Conservation (phyloP, 2,329 filamentous ascomycete species). For the Fusarium sp. region DNA sequence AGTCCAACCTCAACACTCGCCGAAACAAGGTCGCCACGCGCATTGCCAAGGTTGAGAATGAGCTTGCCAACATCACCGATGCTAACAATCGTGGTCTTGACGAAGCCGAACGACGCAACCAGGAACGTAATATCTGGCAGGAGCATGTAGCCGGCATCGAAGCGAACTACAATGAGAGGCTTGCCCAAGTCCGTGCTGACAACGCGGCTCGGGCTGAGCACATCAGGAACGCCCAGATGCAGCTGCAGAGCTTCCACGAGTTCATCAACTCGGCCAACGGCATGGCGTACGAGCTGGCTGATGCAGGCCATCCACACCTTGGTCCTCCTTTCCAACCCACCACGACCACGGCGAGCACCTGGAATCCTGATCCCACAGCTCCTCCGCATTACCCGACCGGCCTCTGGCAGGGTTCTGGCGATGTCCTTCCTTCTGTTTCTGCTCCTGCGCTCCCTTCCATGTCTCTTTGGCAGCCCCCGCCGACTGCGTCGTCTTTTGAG, state of each 20-base stretch:
- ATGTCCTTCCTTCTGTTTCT: slow-evolving; percentile 46
- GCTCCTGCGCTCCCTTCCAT: slow-evolving; percentile 46
- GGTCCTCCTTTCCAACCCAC: slow-evolving; percentile 40
- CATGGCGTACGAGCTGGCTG: slow-evolving; percentile 45
- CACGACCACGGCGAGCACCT: slow-evolving; percentile 37
- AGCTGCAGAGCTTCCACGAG: slow-evolving; percentile 47
- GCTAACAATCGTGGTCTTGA: slow-evolving; percentile 74
- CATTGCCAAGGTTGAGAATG: slow-evolving; percentile 77
- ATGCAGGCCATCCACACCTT: slow-evolving; percentile 39
- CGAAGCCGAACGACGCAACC: slow-evolving; percentile 69
- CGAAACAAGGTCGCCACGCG: slow-evolving; percentile 78
- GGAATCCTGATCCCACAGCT: slow-evolving; percentile 50
- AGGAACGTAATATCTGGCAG: slow-evolving; percentile 60
- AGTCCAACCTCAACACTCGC: slow-evolving; percentile 71
- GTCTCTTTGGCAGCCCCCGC: slow-evolving; percentile 50
- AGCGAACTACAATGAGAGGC: slow-evolving; percentile 56
- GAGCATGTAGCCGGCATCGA: slow-evolving; percentile 59
- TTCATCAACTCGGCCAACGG: slow-evolving; percentile 48
- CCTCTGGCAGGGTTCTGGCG: slow-evolving; percentile 51
- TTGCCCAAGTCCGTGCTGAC: slow-evolving; percentile 51
- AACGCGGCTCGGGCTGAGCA: slow-evolving; percentile 47
- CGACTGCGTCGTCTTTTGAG: slow-evolving; percentile 51
- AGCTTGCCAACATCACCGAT: slow-evolving; percentile 75
- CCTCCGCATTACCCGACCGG: slow-evolving; percentile 48
- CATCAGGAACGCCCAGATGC: slow-evolving; percentile 45